Evolutionary conservation across 2,329 filamentous ascomycete genomes (phyloP).

Genomic region (Ceratocystis cubensis): DNA sequence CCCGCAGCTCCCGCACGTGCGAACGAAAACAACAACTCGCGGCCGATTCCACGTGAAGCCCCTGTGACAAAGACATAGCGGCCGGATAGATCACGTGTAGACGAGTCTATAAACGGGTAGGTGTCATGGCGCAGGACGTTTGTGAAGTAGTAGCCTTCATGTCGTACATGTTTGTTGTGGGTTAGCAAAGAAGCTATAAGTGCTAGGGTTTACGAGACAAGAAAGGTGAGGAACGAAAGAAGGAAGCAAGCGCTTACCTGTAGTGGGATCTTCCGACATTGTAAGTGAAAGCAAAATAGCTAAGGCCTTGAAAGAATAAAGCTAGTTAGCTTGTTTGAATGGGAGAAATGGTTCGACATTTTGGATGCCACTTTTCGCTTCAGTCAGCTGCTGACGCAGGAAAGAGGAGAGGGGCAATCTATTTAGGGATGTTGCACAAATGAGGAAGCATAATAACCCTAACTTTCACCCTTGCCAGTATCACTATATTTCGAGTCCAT

Average conservation of each 20-base stretch:
- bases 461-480: neutral
- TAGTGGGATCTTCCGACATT: slow-evolving; percentile 12
- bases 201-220: neutral
- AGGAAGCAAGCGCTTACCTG: neutral
- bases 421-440: neutral
- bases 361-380: neutral
- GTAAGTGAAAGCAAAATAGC: neutral
- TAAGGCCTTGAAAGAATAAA: no score
- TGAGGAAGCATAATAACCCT: neutral
- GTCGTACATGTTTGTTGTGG: neutral
- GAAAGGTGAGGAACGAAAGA: neutral
- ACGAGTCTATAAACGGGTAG: slow-evolving; percentile 39
- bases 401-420: neutral
- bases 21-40: slow-evolving; percentile 41
- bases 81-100: slow-evolving; percentile 29
- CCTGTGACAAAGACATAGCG: slow-evolving; percentile 41
- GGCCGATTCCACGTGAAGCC: slow-evolving; percentile 42
- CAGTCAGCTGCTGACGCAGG: neutral
- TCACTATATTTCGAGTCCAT: neutral
- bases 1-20: slow-evolving; percentile 39
- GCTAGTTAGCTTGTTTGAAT: neutral
- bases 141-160: slow-evolving; percentile 24
- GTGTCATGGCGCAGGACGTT: slow-evolving; percentile 35
- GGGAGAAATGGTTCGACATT: neutral
- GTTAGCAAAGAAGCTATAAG: neutral